Percentiles rank a stretch among this genome's conserved stretches.
Evolutionary conservation across 2,329 filamentous ascomycete species (phyloP).

Genomic region (Aplosporella prunicola): DNA sequence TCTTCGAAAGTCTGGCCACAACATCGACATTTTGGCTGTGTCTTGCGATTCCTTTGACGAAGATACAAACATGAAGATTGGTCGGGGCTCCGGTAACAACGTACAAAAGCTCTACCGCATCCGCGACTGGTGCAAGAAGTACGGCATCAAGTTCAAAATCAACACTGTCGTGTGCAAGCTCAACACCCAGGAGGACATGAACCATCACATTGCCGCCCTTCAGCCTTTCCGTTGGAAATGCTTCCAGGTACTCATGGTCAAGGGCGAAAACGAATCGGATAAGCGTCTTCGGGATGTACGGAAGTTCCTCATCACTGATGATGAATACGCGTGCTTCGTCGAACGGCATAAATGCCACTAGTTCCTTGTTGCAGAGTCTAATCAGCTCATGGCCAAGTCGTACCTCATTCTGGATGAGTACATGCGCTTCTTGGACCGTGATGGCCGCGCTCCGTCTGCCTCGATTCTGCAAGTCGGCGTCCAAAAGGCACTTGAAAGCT

Average conservation of each 20-base stretch:
- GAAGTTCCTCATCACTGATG: conserved; percentile 38
- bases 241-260: conserved; percentile 46
- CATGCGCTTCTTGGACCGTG: conserved; percentile 41
- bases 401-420: conserved; percentile 40
- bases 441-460: conserved; percentile 19
- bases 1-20: conserved; percentile 32
- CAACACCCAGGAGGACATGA: no score
- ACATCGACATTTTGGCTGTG: conserved; percentile 47
- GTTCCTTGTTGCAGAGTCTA: neutral
- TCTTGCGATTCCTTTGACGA: conserved; percentile 47
- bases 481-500: conserved; percentile 33
- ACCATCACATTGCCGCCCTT: conserved; percentile 26
- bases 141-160: conserved; percentile 47
- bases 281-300: conserved; percentile 24
- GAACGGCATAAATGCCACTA: conserved; percentile 25
- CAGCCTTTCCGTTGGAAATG: conserved; percentile 46
- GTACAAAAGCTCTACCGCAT: conserved; percentile 37
- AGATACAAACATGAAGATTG: conserved; percentile 42
- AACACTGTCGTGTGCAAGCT: conserved; percentile 45
- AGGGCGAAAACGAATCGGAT: conserved; percentile 43
- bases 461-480: conserved; percentile 38
- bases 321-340: conserved; percentile 40
- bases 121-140: conserved; percentile 37
- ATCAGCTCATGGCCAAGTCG: neutral
- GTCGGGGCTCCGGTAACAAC: conserved; percentile 40